Base-by-base conservation (phyloP, 192 early-diverging fungal species). In the Coemansia sp. region DNA sequence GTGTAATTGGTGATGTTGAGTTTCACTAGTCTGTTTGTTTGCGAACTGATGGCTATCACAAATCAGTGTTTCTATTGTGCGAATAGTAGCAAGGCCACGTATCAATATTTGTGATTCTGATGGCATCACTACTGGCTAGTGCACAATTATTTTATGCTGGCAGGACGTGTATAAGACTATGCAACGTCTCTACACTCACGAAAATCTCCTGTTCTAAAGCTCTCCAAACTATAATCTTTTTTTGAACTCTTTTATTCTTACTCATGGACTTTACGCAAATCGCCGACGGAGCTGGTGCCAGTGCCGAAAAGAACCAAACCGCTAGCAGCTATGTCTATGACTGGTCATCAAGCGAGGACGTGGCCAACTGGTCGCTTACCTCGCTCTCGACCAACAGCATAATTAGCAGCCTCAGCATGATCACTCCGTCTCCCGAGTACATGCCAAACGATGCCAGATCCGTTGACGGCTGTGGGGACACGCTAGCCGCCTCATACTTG, bases 341-440 rank as follows among this genome's bases (percentile, higher is more conserved):
- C 68, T 75, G 68, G 73, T 69, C 73, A 8, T 43, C 62, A 8
- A 66, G 73, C 39, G 73, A 69, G 15, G 68, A 65, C 46, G 64
- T 69, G 34, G 68, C 73, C 16, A 43, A 65, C 67, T 75, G 62
- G 73, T 75, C 73, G 44, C 53, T 75, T 0, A 50, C 50, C 52
- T 75, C 63, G 38, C 68, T 69, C 20, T 65, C 68, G 8, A 70
- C 67, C n/a, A 62, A 61, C 53, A 69, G 67, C 63, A 18, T 63
- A 16, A 39, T 31, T 34, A 50, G 53, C 15, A 65, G 53, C 38
- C 44, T 69, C 12, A 75, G 52, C 44, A 75, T 75, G 62, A 44
- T 57, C 8, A 69, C 68, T 3, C 66, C 73, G 22, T 65, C 73
- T 2, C 53, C 68, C 5, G 73, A 75, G 50, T 22, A 64, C 20